Conservation (phyloP, 1,284 basidiomycete genomes). For the Mycosarcoma maydis region DNA sequence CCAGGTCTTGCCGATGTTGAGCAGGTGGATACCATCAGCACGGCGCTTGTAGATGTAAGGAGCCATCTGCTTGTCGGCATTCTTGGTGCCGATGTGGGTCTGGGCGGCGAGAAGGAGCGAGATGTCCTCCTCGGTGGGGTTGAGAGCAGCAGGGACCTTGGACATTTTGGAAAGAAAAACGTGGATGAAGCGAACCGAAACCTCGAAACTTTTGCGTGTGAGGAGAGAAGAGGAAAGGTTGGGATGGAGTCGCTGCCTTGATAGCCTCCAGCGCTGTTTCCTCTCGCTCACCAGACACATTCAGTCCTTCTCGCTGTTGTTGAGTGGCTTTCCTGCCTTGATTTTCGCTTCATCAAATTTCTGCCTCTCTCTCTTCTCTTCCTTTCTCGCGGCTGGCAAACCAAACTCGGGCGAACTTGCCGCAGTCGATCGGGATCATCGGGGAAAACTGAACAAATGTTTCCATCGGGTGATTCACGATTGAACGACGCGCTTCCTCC, state of each 20-base stretch:
- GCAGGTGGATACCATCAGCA: slow-evolving; percentile 93
- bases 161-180: slow-evolving; percentile 37
- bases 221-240: slow-evolving; percentile 23
- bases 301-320: neutral
- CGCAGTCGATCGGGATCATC: slow-evolving; percentile 28
- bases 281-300: neutral
- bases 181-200: slow-evolving; percentile 23
- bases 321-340: neutral
- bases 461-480: slow-evolving; percentile 12
- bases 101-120: slow-evolving; percentile 93
- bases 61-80: slow-evolving; percentile 98
- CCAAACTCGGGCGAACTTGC: slow-evolving; percentile 31
- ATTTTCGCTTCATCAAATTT: neutral
- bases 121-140: slow-evolving; percentile 96
- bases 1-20: slow-evolving; percentile 99
- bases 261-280: slow-evolving; percentile 20
- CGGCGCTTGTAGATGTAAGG: slow-evolving; percentile 97
- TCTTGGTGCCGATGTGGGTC: slow-evolving; percentile 87
- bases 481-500: slow-evolving; percentile 22
- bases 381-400: too few relatives aligned
- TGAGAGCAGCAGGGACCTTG: slow-evolving; percentile 90
- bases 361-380: neutral
- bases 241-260: slow-evolving; percentile 15
- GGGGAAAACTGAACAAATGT: neutral
- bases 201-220: slow-evolving; percentile 53